Evolutionary conservation across 345 rosid genomes (phyloP).

Genomic region (Syzygium oleosum): DNA sequence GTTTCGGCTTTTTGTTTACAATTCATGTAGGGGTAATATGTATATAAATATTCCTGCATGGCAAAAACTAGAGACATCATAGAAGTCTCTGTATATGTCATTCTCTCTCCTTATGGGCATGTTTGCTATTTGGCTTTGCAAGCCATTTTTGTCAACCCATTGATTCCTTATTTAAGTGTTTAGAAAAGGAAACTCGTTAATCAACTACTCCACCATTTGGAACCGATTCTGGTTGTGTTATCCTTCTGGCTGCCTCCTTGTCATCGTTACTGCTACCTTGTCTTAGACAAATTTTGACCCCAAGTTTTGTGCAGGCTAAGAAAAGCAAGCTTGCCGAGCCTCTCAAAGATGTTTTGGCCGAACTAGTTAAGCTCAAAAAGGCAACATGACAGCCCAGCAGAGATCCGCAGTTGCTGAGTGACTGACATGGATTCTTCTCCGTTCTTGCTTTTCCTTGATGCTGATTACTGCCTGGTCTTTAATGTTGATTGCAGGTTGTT

Average conservation of each 20-base stretch:
- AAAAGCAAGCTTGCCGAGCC: slow-evolving; percentile 20
- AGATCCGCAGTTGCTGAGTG: not conserved
- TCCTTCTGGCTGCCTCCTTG: not conserved
- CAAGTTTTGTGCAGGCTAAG: slow-evolving; percentile 31
- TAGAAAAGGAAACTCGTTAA: not conserved
- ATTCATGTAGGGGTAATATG: not conserved
- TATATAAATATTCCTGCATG: not conserved
- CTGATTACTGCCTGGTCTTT: not conserved
- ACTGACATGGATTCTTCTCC: not conserved
- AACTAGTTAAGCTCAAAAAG: slow-evolving; percentile 26
- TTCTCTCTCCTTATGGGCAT: not conserved
- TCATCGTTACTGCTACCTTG: not conserved
- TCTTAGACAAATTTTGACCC: not conserved
- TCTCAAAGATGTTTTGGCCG: slow-evolving; percentile 24
- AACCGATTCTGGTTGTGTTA: not conserved
- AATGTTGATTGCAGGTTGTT: not conserved
- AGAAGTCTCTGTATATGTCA: not conserved
- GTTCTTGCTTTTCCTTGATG: not conserved
- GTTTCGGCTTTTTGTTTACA: not conserved
- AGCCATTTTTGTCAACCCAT: not conserved
- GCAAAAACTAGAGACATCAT: not conserved
- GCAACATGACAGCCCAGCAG: slow-evolving; percentile 2
- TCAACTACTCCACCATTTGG: not conserved
- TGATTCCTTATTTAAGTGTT: not conserved
- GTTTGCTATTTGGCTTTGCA: not conserved